Conservation (phyloP, 352 stramenopile species). For the Globisporangium barbulae region DNA sequence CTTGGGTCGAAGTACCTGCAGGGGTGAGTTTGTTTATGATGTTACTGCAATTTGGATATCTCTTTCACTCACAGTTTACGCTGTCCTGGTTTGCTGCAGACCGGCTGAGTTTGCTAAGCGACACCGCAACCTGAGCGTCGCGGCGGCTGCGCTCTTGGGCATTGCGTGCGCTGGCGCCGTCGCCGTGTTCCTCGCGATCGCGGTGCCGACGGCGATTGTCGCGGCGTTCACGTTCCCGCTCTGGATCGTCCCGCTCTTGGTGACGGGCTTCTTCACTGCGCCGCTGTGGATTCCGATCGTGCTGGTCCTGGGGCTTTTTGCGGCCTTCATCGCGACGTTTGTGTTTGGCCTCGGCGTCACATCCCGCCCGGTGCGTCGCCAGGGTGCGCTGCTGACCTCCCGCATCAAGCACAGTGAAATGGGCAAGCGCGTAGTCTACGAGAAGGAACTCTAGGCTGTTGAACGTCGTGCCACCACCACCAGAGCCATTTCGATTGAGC, state of each 20-base stretch:
- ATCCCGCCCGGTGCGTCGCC: constrained; percentile 70
- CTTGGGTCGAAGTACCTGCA: constrained; percentile 41
- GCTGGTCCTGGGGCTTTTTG: constrained; percentile 57
- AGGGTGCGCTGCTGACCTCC: constrained; percentile 62
- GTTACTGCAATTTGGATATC: neutral
- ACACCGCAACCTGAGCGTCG: constrained; percentile 69
- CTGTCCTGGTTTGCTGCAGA: constrained; percentile 12
- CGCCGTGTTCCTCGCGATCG: constrained; percentile 62
- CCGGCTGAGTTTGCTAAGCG: constrained; percentile 69
- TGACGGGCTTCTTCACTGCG: constrained; percentile 74
- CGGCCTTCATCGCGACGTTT: constrained; percentile 65
- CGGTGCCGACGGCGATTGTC: constrained; percentile 62
- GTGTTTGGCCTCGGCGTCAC: constrained; percentile 74
- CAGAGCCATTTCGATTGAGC: neutral
- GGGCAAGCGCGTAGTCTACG: constrained; percentile 80
- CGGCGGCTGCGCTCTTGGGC: constrained; percentile 50
- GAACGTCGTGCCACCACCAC: neutral
- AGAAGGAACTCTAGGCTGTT: constrained; percentile 54
- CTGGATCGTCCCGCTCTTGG: constrained; percentile 81
- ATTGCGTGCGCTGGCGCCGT: constrained; percentile 45
- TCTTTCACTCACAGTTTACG: neutral
- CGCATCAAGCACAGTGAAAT: constrained; percentile 84
- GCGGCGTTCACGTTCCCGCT: constrained; percentile 79
- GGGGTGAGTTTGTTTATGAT: constrained; percentile 19
- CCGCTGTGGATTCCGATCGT: constrained; percentile 75